A percentile compares a stretch with the other conserved stretches of the same genome.
Evolutionary conservation across 805 yeast genomes (phyloP).

Genomic region (Myxozyma sirexii): DNA sequence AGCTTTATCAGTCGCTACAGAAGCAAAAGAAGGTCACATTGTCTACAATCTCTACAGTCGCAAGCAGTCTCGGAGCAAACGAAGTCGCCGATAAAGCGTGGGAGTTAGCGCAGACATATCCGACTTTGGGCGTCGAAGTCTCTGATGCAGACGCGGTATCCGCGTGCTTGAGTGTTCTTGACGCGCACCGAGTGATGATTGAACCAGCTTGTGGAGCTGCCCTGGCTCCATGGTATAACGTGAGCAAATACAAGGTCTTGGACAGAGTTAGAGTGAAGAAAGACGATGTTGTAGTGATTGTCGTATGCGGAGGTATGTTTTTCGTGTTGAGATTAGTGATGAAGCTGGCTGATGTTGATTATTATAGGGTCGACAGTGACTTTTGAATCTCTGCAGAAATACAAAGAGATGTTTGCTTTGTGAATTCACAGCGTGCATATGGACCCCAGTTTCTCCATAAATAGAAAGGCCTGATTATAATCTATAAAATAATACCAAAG

Average conservation of each 20-base stretch:
- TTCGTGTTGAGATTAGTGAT: not conserved
- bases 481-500: too few relatives aligned
- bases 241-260: not conserved
- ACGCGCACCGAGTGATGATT: conserved; percentile 54
- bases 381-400: not conserved
- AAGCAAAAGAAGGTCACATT: conserved; percentile 51
- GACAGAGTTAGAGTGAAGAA: not conserved
- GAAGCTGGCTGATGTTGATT: not conserved
- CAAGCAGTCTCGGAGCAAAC: conserved; percentile 66
- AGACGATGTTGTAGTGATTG: conserved; percentile 19
- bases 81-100: conserved; percentile 56
- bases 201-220: conserved; percentile 81
- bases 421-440: not conserved
- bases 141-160: conserved; percentile 60
- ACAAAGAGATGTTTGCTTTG: not conserved
- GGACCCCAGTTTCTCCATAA: too few relatives aligned
- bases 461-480: too few relatives aligned
- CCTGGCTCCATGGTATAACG: conserved; percentile 48
- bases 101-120: conserved; percentile 48
- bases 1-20: conserved; percentile 55
- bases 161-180: conserved; percentile 55
- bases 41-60: conserved; percentile 53
- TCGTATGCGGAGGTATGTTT: conserved; percentile 27
- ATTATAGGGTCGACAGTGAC: conserved; percentile 12
- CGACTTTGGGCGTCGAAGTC: conserved; percentile 49